A percentile compares a stretch with the other conserved stretches of the same genome.
These are phyloP conservation scores for Cubamyces sp. DNA, from an alignment of 768 basidiomycete genomes.

Conservation along the genomic window DNA sequence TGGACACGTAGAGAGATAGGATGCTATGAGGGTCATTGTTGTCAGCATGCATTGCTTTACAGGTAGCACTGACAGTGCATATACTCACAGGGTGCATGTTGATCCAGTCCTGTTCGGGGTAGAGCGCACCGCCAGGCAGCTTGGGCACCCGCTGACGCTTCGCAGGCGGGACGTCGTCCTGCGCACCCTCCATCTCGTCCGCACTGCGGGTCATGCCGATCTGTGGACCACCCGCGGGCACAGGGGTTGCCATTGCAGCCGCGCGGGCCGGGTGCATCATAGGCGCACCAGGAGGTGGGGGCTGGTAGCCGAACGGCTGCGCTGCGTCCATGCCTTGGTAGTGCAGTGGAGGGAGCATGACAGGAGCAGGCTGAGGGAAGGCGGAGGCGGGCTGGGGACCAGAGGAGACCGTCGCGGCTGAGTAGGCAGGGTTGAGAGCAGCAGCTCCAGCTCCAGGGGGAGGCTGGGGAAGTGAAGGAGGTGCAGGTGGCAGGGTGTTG, in stretches of 20 bases:
- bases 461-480: conserved; percentile 73
- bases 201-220: conserved; percentile 77
- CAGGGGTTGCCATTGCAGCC: conserved; percentile 57
- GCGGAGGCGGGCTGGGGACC: conserved; percentile 89
- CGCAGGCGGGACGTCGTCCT: conserved; percentile 73
- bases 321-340: conserved; percentile 79
- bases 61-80: neutral
- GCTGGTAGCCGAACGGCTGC: conserved; percentile 81
- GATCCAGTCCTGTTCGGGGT: conserved; percentile 90
- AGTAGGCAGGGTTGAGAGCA: conserved; percentile 58
- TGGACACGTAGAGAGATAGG: conserved; percentile 87
- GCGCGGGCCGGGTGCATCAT: conserved; percentile 35
- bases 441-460: conserved; percentile 49
- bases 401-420: conserved; percentile 86
- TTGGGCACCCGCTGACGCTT: conserved; percentile 90
- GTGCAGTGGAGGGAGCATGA: conserved; percentile 85
- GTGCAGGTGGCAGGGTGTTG: conserved; percentile 66
- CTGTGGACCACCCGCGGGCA: conserved; percentile 41
- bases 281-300: conserved; percentile 47
- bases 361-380: conserved; percentile 64
- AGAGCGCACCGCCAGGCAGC: conserved; percentile 80
- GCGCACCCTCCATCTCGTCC: conserved; percentile 76
- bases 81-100: conserved; percentile 77
- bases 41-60: conserved; percentile 3
- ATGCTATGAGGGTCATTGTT: conserved; percentile 48